Percentiles rank a stretch among this genome's conserved stretches.
phyloP scores from a whole-genome alignment of 169 alveolate species.

The Plasmodium adleri region DNA sequence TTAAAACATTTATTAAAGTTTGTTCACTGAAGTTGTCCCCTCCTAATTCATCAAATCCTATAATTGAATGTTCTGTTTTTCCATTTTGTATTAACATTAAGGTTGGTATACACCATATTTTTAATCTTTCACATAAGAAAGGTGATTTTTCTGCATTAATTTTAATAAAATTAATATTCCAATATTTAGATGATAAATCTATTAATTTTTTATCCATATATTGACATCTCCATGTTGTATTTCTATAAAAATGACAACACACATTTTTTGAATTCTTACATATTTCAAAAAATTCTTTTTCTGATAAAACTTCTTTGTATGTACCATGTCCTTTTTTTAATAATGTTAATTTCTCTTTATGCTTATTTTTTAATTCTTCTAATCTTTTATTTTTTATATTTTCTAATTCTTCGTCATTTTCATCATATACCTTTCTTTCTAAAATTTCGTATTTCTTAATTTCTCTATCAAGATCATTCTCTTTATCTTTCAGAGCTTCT shows the following conservation, averaged over 20 bases:
- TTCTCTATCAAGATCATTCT: constrained; percentile 82
- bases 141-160: constrained; percentile 86
- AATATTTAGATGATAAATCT: constrained; percentile 77
- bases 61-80: constrained; percentile 83
- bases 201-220: constrained; percentile 81
- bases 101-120: constrained; percentile 88
- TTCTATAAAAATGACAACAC: constrained; percentile 85
- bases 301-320: constrained; percentile 83
- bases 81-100: constrained; percentile 83
- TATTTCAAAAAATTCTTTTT: constrained; percentile 84
- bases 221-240: constrained; percentile 84
- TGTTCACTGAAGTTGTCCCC: constrained; percentile 72
- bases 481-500: constrained; percentile 81
- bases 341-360: constrained; percentile 78
- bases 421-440: constrained; percentile 79
- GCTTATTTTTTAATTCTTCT: constrained; percentile 79
- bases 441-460: constrained; percentile 76
- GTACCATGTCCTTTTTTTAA: constrained; percentile 83
- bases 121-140: constrained; percentile 84
- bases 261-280: constrained; percentile 81
- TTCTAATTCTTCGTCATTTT: constrained; percentile 82
- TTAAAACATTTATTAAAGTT: constrained; percentile 56
- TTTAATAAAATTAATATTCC: constrained; percentile 81
- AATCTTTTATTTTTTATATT: constrained; percentile 81
- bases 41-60: constrained; percentile 87